phyloP scores from a whole-genome alignment of 805 yeast genomes.

The Candida bentonensis region DNA sequence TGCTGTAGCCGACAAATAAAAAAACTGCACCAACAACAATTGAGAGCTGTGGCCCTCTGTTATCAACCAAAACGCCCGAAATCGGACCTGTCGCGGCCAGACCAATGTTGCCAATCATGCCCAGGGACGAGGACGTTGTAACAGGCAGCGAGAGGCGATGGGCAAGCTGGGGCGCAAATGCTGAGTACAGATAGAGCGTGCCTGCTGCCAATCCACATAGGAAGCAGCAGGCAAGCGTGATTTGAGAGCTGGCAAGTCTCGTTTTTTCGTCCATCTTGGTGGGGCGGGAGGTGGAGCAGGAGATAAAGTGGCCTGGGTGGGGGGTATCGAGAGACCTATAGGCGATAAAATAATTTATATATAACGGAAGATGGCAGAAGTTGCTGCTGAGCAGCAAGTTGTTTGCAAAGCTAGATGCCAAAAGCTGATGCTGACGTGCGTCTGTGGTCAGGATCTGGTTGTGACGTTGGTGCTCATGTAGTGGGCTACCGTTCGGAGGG shows the following conservation, averaged over 20 bases:
- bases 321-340: no score
- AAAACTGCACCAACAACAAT: slow-evolving; percentile 35
- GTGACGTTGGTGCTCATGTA: no score
- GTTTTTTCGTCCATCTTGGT: background rate
- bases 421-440: no score
- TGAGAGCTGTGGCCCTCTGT: slow-evolving; percentile 41
- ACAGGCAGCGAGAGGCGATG: slow-evolving; percentile 41
- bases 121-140: slow-evolving; percentile 48
- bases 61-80: slow-evolving; percentile 53
- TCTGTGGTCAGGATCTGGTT: no score
- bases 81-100: slow-evolving; percentile 52
- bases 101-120: slow-evolving; percentile 56
- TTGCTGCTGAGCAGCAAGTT: no score
- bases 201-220: slow-evolving; percentile 45
- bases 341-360: no score
- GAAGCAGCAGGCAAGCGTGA: background rate
- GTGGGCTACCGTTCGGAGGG: no score
- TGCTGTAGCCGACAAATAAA: slow-evolving; percentile 41
- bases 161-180: slow-evolving; percentile 69
- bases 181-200: slow-evolving; percentile 60
- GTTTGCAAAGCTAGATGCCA: no score
- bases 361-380: no score
- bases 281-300: no score
- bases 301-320: no score
- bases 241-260: background rate